Conservation (phyloP, 495 filamentous ascomycete species). For the Chaetomium cochliodes region DNA sequence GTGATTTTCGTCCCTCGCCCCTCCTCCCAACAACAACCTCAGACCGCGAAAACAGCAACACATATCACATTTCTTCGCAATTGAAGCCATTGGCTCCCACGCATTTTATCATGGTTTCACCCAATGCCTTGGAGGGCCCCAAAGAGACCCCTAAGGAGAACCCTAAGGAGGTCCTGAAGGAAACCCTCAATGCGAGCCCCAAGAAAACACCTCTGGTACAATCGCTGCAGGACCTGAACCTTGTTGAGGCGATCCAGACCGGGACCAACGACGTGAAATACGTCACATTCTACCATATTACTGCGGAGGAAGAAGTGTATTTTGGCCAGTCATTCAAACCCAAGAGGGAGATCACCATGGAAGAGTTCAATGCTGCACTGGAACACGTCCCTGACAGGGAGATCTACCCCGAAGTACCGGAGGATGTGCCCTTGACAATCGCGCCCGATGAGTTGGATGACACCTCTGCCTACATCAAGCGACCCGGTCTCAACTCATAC, state of each 20-base stretch:
- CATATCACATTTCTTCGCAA: too few species aligned
- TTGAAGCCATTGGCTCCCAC: too few species aligned
- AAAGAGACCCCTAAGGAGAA: too few species aligned
- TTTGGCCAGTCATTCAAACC: constrained; percentile 25
- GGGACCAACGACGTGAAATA: constrained; percentile 17
- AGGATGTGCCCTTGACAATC: constrained; percentile 15
- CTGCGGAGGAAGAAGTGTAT: constrained; percentile 18
- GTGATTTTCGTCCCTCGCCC: too few species aligned
- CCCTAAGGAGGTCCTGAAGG: too few species aligned
- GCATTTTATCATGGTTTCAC: too few species aligned
- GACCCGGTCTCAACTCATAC: constrained; percentile 25
- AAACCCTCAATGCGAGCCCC: too few species aligned
- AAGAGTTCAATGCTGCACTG: constrained; percentile 22
- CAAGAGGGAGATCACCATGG: constrained; percentile 19
- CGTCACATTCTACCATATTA: constrained; percentile 22
- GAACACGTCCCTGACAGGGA: constrained; percentile 24
- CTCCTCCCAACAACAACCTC: too few species aligned
- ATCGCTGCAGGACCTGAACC: not conserved
- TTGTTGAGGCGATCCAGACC: not conserved
- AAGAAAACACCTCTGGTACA: too few species aligned
- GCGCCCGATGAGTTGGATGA: constrained; percentile 24
- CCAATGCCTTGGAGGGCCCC: too few species aligned
- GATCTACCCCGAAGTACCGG: constrained; percentile 23
- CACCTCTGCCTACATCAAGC: constrained; percentile 21
- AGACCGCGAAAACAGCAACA: too few species aligned